A percentile compares a stretch with the other conserved stretches of the same genome.
Conservation (phyloP, 1,284 basidiomycete genomes). For the Ustilago cynodontis region DNA sequence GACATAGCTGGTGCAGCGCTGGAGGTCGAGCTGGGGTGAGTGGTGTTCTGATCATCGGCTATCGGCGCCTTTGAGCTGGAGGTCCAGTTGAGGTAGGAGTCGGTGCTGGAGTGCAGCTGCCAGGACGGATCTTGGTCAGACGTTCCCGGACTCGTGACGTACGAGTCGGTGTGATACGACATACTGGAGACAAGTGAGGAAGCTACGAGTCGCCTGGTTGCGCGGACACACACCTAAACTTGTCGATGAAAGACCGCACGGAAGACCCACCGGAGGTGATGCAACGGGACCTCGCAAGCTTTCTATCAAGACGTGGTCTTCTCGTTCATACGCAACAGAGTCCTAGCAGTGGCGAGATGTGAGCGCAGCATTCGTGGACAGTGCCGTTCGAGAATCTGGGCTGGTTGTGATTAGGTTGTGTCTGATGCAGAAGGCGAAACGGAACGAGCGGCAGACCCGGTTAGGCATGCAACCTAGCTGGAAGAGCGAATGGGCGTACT, state of each 20-base stretch:
- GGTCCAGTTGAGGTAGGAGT: constrained; percentile 44
- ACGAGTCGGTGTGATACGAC: constrained; percentile 35
- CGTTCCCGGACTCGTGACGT: constrained; percentile 25
- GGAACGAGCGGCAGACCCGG: background rate
- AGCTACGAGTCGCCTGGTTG: background rate
- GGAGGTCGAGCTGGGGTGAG: constrained; percentile 4
- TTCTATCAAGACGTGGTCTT: background rate
- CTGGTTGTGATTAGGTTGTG: background rate
- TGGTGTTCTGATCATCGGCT: constrained; percentile 2
- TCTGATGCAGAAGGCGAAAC: background rate
- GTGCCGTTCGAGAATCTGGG: background rate
- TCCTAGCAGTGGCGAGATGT: background rate
- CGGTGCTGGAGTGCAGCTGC: constrained; percentile 50
- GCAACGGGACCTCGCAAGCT: background rate
- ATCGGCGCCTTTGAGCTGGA: constrained; percentile 16
- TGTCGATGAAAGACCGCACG: background rate
- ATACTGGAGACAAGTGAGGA: constrained; percentile 23
- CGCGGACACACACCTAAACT: constrained; percentile 5
- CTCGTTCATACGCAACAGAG: background rate
- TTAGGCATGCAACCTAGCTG: background rate
- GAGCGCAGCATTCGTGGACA: constrained; percentile 1
- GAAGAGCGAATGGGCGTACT: background rate
- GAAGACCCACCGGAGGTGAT: background rate
- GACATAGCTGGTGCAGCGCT: constrained; percentile 19
- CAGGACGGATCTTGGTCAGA: constrained; percentile 24